These are phyloP conservation scores for Circinella umbellata DNA, from an alignment of 371 early-diverging fungal genomes.

Conservation along the genomic window DNA sequence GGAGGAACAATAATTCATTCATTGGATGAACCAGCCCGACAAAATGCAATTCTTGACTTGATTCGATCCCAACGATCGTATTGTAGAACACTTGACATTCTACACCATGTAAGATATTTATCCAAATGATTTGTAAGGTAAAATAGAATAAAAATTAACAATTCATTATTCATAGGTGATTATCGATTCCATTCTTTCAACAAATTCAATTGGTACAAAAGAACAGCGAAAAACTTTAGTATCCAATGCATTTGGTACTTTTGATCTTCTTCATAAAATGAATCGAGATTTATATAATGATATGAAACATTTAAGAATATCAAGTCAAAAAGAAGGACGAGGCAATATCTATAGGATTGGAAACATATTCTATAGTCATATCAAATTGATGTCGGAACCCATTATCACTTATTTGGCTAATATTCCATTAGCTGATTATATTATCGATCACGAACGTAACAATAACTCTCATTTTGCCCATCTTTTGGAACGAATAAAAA, in stretches of 20 bases:
- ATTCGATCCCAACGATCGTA: background rate
- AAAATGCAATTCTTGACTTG: background rate
- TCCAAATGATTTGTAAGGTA: too few species aligned
- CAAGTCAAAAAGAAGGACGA: background rate
- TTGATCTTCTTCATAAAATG: background rate
- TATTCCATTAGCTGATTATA: constrained; percentile 74
- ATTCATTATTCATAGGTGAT: constrained; percentile 58
- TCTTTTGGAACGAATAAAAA: constrained; percentile 1
- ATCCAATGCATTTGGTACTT: background rate
- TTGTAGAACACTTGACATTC: background rate
- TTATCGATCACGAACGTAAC: constrained; percentile 59
- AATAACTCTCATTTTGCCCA: constrained; percentile 53
- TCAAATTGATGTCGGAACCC: constrained; percentile 64
- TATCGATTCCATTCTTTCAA: constrained; percentile 75
- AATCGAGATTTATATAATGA: background rate
- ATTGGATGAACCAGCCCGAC: background rate
- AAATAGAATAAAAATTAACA: background rate
- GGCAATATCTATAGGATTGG: background rate
- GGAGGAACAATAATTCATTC: background rate
- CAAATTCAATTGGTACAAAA: background rate
- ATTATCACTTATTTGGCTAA: constrained; percentile 81
- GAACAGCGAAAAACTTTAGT: background rate
- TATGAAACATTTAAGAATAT: background rate
- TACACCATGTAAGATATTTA: constrained; percentile 32
- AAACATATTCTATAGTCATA: constrained; percentile 33